Evolutionary conservation across 306 rosid species (phyloP).

Genomic region (Mucuna pruriens): DNA sequence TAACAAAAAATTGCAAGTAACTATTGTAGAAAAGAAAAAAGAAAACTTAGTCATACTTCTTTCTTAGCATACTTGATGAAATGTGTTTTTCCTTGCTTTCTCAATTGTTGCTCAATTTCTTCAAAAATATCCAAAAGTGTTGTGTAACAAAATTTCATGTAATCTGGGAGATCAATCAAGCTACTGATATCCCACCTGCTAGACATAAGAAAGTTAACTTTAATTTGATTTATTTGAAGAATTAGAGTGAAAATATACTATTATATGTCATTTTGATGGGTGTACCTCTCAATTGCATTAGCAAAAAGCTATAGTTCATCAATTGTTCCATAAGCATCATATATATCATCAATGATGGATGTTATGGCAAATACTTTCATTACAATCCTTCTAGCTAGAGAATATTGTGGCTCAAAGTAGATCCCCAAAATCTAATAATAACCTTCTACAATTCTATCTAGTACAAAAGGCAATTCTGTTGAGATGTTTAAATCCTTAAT

Average conservation of each 20-base stretch:
- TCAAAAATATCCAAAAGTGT: constrained; percentile 19
- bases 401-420: constrained; percentile 39
- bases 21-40: background rate
- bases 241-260: background rate
- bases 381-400: constrained; percentile 36
- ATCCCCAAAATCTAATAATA: constrained; percentile 53
- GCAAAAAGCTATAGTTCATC: constrained; percentile 57
- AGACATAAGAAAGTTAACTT: background rate
- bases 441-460: constrained; percentile 57
- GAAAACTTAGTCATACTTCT: background rate
- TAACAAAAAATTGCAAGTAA: background rate
- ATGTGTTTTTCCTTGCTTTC: constrained; percentile 15
- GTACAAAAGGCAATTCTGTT: constrained; percentile 36
- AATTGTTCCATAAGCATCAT: constrained; percentile 56
- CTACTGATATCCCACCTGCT: constrained; percentile 35
- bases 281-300: constrained; percentile 49
- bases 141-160: constrained; percentile 26
- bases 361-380: background rate
- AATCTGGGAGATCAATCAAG: constrained; percentile 38
- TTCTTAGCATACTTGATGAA: constrained; percentile 7
- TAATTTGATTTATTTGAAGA: background rate
- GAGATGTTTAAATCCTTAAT: constrained; percentile 37
- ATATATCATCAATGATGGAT: constrained; percentile 50
- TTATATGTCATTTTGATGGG: background rate
- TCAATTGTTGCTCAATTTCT: constrained; percentile 41